Conservation (phyloP, 257 asterid species). For the Euphrasia confusa region DNA sequence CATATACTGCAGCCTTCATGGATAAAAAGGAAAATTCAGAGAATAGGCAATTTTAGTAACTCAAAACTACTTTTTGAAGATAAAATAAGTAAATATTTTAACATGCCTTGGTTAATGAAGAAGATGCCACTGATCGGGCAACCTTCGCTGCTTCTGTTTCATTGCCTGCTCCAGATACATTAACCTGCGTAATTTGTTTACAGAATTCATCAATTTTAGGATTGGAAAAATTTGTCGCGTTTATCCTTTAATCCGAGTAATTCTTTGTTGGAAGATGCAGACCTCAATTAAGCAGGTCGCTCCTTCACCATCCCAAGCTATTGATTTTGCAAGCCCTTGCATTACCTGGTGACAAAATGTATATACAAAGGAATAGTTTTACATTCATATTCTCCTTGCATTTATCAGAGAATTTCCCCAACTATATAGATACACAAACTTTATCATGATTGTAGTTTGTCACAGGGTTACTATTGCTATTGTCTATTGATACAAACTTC, state of each 20-base stretch:
- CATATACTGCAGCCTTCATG: constrained; percentile 81
- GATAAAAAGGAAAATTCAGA: constrained; percentile 19
- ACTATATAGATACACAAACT: background rate
- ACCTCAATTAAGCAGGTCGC: constrained; percentile 99
- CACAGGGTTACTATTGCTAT: background rate
- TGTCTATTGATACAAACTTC: background rate
- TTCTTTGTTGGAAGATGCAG: constrained; percentile 20
- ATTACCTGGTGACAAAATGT: constrained; percentile 54
- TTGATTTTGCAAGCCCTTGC: constrained; percentile 98
- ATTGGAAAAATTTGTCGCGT: background rate
- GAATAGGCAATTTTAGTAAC: constrained; percentile 15
- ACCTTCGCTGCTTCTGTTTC: constrained; percentile 89
- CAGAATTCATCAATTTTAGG: background rate
- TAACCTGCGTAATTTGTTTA: constrained; percentile 48
- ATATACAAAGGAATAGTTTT: background rate
- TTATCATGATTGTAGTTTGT: constrained; percentile 3
- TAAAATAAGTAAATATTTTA: constrained; percentile 2
- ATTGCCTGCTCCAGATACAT: constrained; percentile 64
- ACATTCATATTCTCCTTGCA: constrained; percentile 13
- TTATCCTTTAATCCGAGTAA: background rate
- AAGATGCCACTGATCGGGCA: constrained; percentile 95
- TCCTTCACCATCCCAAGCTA: constrained; percentile 99
- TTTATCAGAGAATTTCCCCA: background rate
- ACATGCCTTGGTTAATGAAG: constrained; percentile 80
- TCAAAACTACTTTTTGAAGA: constrained; percentile 1